Evolutionary conservation across 2,329 filamentous ascomycete species (phyloP).

Genomic region (Phialocephala sp.): DNA sequence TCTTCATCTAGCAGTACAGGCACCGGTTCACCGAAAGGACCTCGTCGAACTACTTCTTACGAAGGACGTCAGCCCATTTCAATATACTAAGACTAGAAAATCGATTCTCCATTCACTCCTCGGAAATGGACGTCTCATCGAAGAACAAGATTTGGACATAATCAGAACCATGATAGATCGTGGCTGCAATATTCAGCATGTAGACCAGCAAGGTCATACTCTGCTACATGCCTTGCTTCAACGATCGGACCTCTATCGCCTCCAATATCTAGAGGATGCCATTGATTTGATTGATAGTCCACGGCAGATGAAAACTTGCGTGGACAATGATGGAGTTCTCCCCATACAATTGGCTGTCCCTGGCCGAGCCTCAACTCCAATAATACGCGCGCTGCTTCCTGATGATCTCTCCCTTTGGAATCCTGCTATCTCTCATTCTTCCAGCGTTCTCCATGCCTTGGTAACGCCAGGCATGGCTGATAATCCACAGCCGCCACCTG

Average conservation of each 20-base stretch:
- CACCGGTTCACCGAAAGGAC: constrained; percentile 1
- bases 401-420: constrained; percentile 18
- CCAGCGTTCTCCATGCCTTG: constrained; percentile 10
- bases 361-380: neutral
- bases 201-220: constrained; percentile 12
- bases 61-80: constrained; percentile 5
- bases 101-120: constrained; percentile 16
- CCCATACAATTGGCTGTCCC: constrained; percentile 18
- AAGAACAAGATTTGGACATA: constrained; percentile 8
- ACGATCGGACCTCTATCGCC: neutral
- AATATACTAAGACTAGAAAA: constrained; percentile 3
- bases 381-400: constrained; percentile 17
- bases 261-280: neutral
- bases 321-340: constrained; percentile 10
- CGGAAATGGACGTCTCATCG: neutral
- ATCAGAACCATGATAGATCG: constrained; percentile 3
- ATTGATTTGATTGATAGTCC: neutral
- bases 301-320: neutral
- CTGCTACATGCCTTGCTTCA: constrained; percentile 15
- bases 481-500: neutral
- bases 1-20: constrained; percentile 18
- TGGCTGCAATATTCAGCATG: constrained; percentile 12
- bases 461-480: neutral
- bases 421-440: neutral
- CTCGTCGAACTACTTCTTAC: constrained; percentile 10